Percentiles rank a stretch among this genome's conserved stretches.
phyloP scores from a whole-genome alignment of 768 basidiomycete species.

The Pleurotus eryngii region DNA sequence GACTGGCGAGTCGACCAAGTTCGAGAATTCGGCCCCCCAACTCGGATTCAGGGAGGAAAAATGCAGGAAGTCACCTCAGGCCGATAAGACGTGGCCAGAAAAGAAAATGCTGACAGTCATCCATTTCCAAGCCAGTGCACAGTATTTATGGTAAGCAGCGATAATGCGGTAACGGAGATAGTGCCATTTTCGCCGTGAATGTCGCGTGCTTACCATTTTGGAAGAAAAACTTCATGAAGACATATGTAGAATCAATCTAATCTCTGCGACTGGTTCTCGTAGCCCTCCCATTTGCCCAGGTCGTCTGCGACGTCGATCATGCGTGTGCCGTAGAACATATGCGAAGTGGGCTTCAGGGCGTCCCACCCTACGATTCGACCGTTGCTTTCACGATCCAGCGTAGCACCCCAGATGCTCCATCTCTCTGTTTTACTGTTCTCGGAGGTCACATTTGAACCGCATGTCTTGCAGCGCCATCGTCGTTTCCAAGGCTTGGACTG shows the following conservation, averaged over 20 bases:
- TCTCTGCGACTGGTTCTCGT: slow-evolving; percentile 44
- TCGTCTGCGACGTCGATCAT: slow-evolving; percentile 54
- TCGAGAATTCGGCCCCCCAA: background rate
- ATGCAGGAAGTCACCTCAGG: background rate
- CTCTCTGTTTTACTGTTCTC: slow-evolving; percentile 44
- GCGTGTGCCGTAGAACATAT: slow-evolving; percentile 66
- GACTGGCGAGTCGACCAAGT: no score
- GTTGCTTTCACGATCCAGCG: slow-evolving; percentile 49
- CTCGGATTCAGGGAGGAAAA: background rate
- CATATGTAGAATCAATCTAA: slow-evolving; percentile 17
- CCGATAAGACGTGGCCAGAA: background rate
- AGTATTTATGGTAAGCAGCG: slow-evolving; percentile 1
- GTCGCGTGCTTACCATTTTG: background rate
- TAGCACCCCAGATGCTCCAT: slow-evolving; percentile 58
- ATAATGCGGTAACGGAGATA: slow-evolving; percentile 3
- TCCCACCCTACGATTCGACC: slow-evolving; percentile 54
- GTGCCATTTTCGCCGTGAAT: background rate
- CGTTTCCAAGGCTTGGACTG: slow-evolving; percentile 55
- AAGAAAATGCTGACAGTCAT: background rate
- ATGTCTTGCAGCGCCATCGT: slow-evolving; percentile 60
- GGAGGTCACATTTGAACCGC: slow-evolving; percentile 52
- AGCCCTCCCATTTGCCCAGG: slow-evolving; percentile 66
- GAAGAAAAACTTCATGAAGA: background rate
- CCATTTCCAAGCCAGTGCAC: background rate
- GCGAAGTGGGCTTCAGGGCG: slow-evolving; percentile 54